A percentile compares a stretch with the other conserved stretches of the same genome.
These are phyloP conservation scores for Fusarium sp. DNA, from an alignment of 2,329 filamentous ascomycete species.

Conservation along the genomic window DNA sequence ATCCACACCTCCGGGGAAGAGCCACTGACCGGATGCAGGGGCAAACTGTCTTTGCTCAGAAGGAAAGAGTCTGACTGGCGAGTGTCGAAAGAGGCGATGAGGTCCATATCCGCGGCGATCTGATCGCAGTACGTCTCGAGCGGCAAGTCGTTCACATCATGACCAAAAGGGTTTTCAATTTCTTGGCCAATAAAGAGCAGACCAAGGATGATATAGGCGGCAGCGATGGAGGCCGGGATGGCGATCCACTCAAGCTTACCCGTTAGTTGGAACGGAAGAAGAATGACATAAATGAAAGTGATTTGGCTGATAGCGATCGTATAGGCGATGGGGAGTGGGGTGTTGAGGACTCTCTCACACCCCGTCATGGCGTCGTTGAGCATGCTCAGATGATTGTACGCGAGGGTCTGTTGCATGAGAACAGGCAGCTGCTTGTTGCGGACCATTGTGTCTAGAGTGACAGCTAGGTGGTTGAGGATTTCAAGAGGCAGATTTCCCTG, in stretches of 20 bases:
- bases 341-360: slow-evolving; percentile 83
- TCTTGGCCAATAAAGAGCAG: slow-evolving; percentile 80
- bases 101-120: slow-evolving; percentile 78
- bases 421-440: slow-evolving; percentile 66
- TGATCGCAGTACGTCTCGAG: slow-evolving; percentile 82
- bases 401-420: slow-evolving; percentile 69
- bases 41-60: slow-evolving; percentile 56
- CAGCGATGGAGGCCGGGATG: slow-evolving; percentile 79
- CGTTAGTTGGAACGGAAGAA: slow-evolving; percentile 84
- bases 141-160: slow-evolving; percentile 84
- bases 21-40: slow-evolving; percentile 65
- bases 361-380: slow-evolving; percentile 80
- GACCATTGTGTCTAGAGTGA: slow-evolving; percentile 73
- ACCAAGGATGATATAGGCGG: slow-evolving; percentile 85
- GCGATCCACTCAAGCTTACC: slow-evolving; percentile 75
- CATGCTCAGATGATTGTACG: slow-evolving; percentile 70
- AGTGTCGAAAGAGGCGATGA: slow-evolving; percentile 68
- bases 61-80: slow-evolving; percentile 47
- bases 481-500: slow-evolving; percentile 86
- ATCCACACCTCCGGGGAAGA: slow-evolving; percentile 53
- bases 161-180: slow-evolving; percentile 87
- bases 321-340: slow-evolving; percentile 85
- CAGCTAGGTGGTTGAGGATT: slow-evolving; percentile 78
- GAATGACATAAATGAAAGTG: slow-evolving; percentile 84
- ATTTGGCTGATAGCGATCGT: slow-evolving; percentile 87